A percentile compares a stretch with the other conserved stretches of the same genome.
phyloP scores from a whole-genome alignment of 148 eudicot species.

The Rhododendron molle region DNA sequence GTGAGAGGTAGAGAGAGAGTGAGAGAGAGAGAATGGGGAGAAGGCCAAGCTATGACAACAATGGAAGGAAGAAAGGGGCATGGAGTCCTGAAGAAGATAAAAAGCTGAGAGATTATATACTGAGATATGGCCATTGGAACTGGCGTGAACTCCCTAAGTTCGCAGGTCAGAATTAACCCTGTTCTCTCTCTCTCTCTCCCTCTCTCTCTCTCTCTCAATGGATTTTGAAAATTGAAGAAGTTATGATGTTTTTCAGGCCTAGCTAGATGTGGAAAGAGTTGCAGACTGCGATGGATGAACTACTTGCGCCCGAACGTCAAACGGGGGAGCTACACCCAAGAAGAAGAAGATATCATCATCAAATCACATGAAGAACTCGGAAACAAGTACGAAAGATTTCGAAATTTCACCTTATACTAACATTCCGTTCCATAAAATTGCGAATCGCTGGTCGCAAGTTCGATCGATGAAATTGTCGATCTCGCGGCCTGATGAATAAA shows the following conservation, averaged over 20 bases:
- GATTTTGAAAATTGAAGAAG: not conserved
- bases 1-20: not conserved
- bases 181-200: not conserved
- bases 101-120: constrained; percentile 28
- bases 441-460: too few relatives aligned
- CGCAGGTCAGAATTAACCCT: constrained; percentile 26
- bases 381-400: constrained; percentile 26
- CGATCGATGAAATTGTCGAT: not conserved
- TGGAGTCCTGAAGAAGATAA: constrained; percentile 26
- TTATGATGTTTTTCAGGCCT: constrained; percentile 18
- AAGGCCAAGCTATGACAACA: constrained; percentile 28
- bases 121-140: constrained; percentile 33
- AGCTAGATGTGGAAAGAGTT: constrained; percentile 31
- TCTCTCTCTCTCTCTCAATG: not conserved
- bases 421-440: not conserved
- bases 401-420: not conserved
- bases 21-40: constrained; percentile 34
- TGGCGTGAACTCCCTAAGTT: constrained; percentile 42
- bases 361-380: constrained; percentile 31
- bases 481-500: not conserved
- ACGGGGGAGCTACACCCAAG: constrained; percentile 34
- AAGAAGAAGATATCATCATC: constrained; percentile 38
- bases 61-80: constrained; percentile 47
- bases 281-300: constrained; percentile 15
- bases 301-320: constrained; percentile 42